Percentiles rank a stretch among this genome's conserved stretches.
These are phyloP conservation scores for Camellia oleifera DNA, from an alignment of 179 eudicot genomes.

Conservation along the genomic window DNA sequence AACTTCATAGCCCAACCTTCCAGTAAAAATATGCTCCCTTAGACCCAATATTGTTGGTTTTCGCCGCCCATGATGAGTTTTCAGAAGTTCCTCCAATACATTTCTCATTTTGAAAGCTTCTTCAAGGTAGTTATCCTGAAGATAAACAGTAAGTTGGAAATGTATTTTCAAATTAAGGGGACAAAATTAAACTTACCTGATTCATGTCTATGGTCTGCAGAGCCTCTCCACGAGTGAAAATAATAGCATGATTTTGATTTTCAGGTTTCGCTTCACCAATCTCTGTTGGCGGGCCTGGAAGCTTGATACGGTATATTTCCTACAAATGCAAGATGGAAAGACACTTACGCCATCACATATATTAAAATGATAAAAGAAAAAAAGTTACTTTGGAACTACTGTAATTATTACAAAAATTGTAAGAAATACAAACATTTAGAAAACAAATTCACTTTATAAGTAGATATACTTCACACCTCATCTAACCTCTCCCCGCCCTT, in stretches of 20 bases:
- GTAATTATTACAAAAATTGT: background rate
- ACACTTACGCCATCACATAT: background rate
- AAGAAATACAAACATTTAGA: background rate
- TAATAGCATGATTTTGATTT: constrained; percentile 97
- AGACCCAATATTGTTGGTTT: constrained; percentile 89
- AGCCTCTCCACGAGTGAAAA: constrained; percentile 98
- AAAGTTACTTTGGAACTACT: background rate
- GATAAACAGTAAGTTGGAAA: constrained; percentile 18
- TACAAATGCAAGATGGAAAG: constrained; percentile 26
- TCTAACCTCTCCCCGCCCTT: constrained; percentile 91
- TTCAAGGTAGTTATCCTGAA: constrained; percentile 91
- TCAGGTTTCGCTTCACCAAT: constrained; percentile 99
- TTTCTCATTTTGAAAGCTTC: constrained; percentile 99
- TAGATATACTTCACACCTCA: constrained; percentile 55
- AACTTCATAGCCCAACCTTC: constrained; percentile 58
- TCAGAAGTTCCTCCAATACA: constrained; percentile 76
- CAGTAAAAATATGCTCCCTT: constrained; percentile 95
- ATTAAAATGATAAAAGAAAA: background rate
- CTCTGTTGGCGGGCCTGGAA: constrained; percentile 85
- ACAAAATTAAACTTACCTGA: constrained; percentile 49
- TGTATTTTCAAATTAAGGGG: constrained; percentile 7
- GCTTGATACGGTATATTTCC: constrained; percentile 99
- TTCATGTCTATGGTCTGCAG: constrained; percentile 97
- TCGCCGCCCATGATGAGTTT: constrained; percentile 49
- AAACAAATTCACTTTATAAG: background rate